Percentiles rank a stretch among this genome's conserved stretches.
Conservation (phyloP, 768 basidiomycete genomes). For the Kwoniella shandongensis region DNA sequence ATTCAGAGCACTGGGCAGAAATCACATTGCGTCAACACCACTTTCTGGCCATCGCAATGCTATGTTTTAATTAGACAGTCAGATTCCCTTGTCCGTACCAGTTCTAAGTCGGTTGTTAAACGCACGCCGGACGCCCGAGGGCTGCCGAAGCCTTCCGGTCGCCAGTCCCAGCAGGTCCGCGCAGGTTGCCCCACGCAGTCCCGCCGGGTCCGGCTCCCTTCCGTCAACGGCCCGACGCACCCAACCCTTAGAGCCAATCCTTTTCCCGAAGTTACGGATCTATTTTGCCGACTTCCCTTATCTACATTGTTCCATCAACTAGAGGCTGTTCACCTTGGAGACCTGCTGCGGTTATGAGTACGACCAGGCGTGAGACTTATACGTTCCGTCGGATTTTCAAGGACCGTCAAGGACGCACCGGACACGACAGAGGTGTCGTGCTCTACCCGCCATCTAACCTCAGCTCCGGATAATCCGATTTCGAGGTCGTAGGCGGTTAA, state of each 20-base stretch:
- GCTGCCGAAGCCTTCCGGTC: conserved; percentile 61
- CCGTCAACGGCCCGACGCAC: conserved; percentile 73
- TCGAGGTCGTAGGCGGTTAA: conserved; percentile 71
- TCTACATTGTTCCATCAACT: conserved; percentile 77
- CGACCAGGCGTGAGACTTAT: conserved; percentile 69
- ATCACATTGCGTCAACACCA: conserved; percentile 78
- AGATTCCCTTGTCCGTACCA: conserved; percentile 78
- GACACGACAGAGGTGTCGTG: conserved; percentile 69
- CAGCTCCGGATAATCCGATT: conserved; percentile 74
- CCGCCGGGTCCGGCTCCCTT: conserved; percentile 69
- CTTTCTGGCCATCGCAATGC: conserved; percentile 62
- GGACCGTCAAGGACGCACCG: conserved; percentile 72
- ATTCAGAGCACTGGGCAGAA: conserved; percentile 81
- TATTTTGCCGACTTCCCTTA: conserved; percentile 80
- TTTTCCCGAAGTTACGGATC: conserved; percentile 67
- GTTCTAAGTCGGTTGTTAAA: conserved; percentile 72
- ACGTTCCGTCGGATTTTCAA: conserved; percentile 78
- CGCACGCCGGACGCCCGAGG: conserved; percentile 63
- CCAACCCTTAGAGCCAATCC: conserved; percentile 78
- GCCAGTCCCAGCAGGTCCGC: conserved; percentile 56
- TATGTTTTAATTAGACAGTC: conserved; percentile 83
- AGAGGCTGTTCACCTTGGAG: conserved; percentile 80
- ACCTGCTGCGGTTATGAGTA: conserved; percentile 74
- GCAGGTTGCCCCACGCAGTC: conserved; percentile 65
- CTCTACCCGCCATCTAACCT: conserved; percentile 72